Evolutionary conservation across 1,139 yeast species (phyloP).

Genomic region (Yamadazyma aaseri): DNA sequence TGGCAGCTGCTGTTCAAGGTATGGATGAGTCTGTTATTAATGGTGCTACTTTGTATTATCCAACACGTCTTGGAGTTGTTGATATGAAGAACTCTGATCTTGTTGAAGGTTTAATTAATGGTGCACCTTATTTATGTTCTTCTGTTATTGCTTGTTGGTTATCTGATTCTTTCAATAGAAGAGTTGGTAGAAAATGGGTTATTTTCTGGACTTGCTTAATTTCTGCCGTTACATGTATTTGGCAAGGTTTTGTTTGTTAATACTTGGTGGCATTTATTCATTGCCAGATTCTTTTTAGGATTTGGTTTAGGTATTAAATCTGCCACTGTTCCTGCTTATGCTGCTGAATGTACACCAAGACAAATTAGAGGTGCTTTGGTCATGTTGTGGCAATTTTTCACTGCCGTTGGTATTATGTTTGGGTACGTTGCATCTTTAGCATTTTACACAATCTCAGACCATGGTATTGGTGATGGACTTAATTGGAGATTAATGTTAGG

Average conservation of each 20-base stretch:
- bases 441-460: constrained; percentile 35
- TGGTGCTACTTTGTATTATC: constrained; percentile 78
- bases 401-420: constrained; percentile 83
- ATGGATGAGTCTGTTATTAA: constrained; percentile 88
- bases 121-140: constrained; percentile 80
- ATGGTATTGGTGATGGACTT: constrained; percentile 46
- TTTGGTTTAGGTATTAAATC: constrained; percentile 80
- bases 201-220: constrained; percentile 66
- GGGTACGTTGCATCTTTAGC: constrained; percentile 74
- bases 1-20: constrained; percentile 92
- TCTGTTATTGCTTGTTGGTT: constrained; percentile 71
- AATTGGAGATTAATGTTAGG: constrained; percentile 85
- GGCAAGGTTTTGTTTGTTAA: constrained; percentile 78
- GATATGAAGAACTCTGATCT: constrained; percentile 54
- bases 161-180: constrained; percentile 64
- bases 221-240: constrained; percentile 67
- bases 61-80: constrained; percentile 51
- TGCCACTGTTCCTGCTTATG: constrained; percentile 77
- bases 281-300: constrained; percentile 71
- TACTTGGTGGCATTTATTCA: constrained; percentile 73
- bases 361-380: constrained; percentile 76
- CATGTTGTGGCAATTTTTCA: constrained; percentile 88
- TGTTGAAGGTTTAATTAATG: constrained; percentile 72
- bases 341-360: constrained; percentile 81
- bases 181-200: constrained; percentile 70